phyloP scores from a whole-genome alignment of 805 yeast species.

The Ogataea allantospora region DNA sequence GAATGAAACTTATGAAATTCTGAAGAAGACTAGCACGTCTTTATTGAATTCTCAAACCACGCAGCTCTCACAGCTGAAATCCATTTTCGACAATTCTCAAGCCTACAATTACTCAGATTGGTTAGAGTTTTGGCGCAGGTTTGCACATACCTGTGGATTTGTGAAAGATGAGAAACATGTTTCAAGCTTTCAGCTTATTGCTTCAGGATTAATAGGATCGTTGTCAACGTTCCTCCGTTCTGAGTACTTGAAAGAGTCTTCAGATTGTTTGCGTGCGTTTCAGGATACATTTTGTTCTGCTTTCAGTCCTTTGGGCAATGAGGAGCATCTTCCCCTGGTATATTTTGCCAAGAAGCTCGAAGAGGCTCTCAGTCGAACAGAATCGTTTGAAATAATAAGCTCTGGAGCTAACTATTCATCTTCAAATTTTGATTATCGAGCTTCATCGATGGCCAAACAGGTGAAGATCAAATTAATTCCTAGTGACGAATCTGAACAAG shows the following conservation, averaged over 20 bases:
- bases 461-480: constrained; percentile 53
- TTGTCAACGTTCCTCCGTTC: constrained; percentile 38
- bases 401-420: constrained; percentile 36
- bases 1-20: constrained; percentile 21
- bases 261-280: constrained; percentile 44
- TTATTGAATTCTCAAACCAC: constrained; percentile 27
- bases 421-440: constrained; percentile 33
- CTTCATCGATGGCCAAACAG: constrained; percentile 69
- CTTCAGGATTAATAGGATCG: constrained; percentile 59
- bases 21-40: constrained; percentile 15
- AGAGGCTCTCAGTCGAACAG: constrained; percentile 70
- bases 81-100: constrained; percentile 24
- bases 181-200: constrained; percentile 73
- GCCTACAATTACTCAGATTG: constrained; percentile 32
- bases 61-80: constrained; percentile 28
- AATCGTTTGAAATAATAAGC: constrained; percentile 63
- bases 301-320: constrained; percentile 32
- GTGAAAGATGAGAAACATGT: constrained; percentile 29
- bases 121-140: constrained; percentile 37
- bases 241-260: constrained; percentile 26
- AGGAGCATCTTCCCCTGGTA: constrained; percentile 36
- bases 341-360: constrained; percentile 60
- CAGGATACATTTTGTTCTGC: constrained; percentile 38
- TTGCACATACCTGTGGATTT: constrained; percentile 36
- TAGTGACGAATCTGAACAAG: constrained; percentile 33